A percentile compares a stretch with the other conserved stretches of the same genome.
phyloP scores from a whole-genome alignment of 2,329 filamentous ascomycete species.

The Calycina marina region DNA sequence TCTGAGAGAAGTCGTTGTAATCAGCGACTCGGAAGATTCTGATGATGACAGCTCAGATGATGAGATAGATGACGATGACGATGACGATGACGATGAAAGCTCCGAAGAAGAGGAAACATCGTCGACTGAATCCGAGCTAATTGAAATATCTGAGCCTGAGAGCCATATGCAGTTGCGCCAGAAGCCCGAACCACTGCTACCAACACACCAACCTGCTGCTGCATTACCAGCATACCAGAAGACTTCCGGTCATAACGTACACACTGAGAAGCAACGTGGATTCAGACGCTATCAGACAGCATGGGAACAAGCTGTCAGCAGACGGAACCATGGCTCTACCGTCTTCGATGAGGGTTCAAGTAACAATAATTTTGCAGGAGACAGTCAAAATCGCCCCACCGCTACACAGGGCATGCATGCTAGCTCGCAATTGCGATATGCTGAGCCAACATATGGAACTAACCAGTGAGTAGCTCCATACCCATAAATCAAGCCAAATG shows the following conservation, averaged over 20 bases:
- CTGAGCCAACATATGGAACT: too few relatives aligned
- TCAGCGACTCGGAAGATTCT: conserved; percentile 26
- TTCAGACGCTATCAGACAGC: conserved; percentile 23
- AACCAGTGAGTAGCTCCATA: too few relatives aligned
- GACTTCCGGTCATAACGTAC: too few relatives aligned
- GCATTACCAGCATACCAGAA: too few relatives aligned
- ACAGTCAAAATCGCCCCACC: too few relatives aligned
- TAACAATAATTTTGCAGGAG: conserved; percentile 4
- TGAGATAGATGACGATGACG: conserved; percentile 12
- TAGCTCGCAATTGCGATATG: too few relatives aligned
- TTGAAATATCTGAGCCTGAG: background rate
- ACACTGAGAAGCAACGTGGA: conserved; percentile 17
- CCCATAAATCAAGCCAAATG: too few relatives aligned
- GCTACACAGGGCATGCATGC: too few relatives aligned
- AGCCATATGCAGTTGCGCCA: background rate
- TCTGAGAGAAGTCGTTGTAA: conserved; percentile 49
- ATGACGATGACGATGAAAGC: conserved; percentile 7
- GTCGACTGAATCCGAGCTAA: conserved; percentile 8
- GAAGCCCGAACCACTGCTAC: conserved; percentile 1
- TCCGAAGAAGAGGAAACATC: conserved; percentile 16
- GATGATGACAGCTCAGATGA: conserved; percentile 11
- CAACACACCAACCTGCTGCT: too few relatives aligned
- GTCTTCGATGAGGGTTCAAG: conserved; percentile 1
- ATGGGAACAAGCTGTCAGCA: conserved; percentile 20
- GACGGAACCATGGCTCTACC: conserved; percentile 9